Evolutionary conservation across 257 asterid species (phyloP).

Genomic region (Cruciata laevipes): DNA sequence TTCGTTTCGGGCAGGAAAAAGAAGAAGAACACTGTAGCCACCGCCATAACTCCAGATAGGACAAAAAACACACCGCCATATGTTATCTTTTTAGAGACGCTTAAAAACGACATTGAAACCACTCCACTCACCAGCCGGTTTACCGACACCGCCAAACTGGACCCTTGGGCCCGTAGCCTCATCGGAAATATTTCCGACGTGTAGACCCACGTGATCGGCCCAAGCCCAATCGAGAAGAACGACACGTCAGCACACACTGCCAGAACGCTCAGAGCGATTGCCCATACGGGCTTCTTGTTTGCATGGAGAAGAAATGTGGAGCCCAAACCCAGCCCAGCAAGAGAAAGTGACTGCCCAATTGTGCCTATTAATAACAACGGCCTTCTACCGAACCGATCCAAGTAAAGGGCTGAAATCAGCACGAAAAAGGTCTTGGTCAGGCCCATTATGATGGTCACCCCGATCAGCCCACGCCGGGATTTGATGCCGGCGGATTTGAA

Average conservation of each 20-base stretch:
- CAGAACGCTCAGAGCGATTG: conserved; percentile 56
- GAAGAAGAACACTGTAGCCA: conserved; percentile 56
- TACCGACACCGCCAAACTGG: conserved; percentile 62
- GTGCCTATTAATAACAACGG: conserved; percentile 59
- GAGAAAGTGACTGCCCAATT: conserved; percentile 46
- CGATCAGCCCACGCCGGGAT: conserved; percentile 40
- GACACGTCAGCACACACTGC: conserved; percentile 74
- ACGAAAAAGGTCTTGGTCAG: conserved; percentile 52
- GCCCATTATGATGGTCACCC: conserved; percentile 72
- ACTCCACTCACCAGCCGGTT: conserved; percentile 72
- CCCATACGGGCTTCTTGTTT: conserved; percentile 56
- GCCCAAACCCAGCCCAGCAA: conserved; percentile 59
- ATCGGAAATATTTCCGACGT: conserved; percentile 62
- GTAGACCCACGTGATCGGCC: conserved; percentile 90
- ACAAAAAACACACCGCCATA: conserved; percentile 68
- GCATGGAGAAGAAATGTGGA: conserved; percentile 39
- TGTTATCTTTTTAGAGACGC: conserved; percentile 40
- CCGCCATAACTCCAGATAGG: conserved; percentile 52
- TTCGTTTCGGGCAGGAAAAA: conserved; percentile 71
- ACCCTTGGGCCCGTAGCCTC: conserved; percentile 71
- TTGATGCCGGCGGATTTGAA: conserved; percentile 65
- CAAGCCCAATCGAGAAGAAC: conserved; percentile 84
- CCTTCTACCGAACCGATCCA: conserved; percentile 74
- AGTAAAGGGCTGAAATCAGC: conserved; percentile 57
- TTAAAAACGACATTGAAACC: conserved; percentile 66